Evolutionary conservation across 768 basidiomycete genomes (phyloP), one percentile per base, ranked within the genome.

Genomic region (Boletus barrowsii): DNA sequence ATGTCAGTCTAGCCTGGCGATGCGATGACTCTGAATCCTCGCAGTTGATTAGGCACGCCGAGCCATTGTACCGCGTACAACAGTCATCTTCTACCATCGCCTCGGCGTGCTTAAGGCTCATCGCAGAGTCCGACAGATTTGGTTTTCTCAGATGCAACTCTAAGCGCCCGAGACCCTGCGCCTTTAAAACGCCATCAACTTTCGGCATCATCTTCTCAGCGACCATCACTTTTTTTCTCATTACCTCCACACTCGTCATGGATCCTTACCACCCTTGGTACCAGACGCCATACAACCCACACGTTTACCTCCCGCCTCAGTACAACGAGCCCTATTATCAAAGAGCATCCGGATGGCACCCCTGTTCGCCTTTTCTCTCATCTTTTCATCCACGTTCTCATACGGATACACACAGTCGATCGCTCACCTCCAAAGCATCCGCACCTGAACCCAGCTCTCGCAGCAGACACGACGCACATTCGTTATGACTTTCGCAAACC

Each of bases 381-480:
- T 40, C 22, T 14, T 20, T 40, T 35, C 33, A 42, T 47, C 42
- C 22, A 11, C 30, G 18, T 4, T 42, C 24, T 14, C 24, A 26
- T 35, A n/a, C 18, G 2, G 4, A 15, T 22, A 18, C 7, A 30
- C 24, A 11, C 44, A 70, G 70, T 43, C 17, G 54, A 67, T 41
- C 66, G 39, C 43, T 58, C 62, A 47, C 70, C n/a, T n/a, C n/a
- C 79, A 1, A 78, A 78, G 67, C 76, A 79, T 63, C 77, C 82
- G n/a, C 71, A 66, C 35, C 65, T 85, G 18, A 78, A 84, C 62
- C 80, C 81, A 3, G 72, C 73, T 24, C 76, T 86, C 14, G 83
- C 81, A 17, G 70, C 72, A 9, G 82, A 83, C 56, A 73, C 73
- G 29, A 81, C 82, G 0, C 65, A 73, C 10, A 61, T 83, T 10